Conservation (phyloP, 805 yeast genomes). For the Candida railenensis region DNA sequence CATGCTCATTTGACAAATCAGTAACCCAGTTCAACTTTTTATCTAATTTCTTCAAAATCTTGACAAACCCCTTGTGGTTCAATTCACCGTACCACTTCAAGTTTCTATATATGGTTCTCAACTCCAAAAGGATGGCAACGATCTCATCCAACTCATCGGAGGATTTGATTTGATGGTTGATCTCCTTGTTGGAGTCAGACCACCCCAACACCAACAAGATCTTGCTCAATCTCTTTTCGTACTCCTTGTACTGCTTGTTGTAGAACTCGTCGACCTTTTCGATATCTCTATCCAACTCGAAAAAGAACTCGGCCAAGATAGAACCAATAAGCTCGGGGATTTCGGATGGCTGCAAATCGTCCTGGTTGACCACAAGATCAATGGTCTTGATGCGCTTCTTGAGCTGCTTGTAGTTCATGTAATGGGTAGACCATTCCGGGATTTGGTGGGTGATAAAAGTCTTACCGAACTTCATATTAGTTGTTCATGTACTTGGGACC, state of each 20-base stretch:
- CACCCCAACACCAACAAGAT: constrained; percentile 36
- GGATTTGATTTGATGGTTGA: constrained; percentile 33
- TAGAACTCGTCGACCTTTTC: constrained; percentile 81
- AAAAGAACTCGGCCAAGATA: constrained; percentile 66
- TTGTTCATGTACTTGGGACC: too few species aligned
- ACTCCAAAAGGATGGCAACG: constrained; percentile 61
- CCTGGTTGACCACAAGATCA: constrained; percentile 39
- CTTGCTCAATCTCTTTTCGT: constrained; percentile 63
- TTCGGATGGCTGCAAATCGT: constrained; percentile 19
- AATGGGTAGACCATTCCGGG: constrained; percentile 86
- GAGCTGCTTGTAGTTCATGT: constrained; percentile 81
- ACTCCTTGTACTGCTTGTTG: constrained; percentile 70
- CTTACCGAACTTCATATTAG: constrained; percentile 75
- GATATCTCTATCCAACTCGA: constrained; percentile 73
- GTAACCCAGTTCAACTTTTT: constrained; percentile 52
- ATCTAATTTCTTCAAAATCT: constrained; percentile 87
- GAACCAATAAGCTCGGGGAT: constrained; percentile 38
- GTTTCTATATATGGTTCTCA: constrained; percentile 73
- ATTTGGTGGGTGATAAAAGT: constrained; percentile 80
- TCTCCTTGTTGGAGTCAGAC: constrained; percentile 15
- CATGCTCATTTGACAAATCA: constrained; percentile 18
- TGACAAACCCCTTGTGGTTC: constrained; percentile 84
- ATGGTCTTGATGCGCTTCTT: constrained; percentile 77
- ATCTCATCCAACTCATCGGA: constrained; percentile 43
- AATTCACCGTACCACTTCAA: constrained; percentile 93